Base-by-base conservation (phyloP, 2,329 filamentous ascomycete genomes). In the Beauveria varroae region DNA sequence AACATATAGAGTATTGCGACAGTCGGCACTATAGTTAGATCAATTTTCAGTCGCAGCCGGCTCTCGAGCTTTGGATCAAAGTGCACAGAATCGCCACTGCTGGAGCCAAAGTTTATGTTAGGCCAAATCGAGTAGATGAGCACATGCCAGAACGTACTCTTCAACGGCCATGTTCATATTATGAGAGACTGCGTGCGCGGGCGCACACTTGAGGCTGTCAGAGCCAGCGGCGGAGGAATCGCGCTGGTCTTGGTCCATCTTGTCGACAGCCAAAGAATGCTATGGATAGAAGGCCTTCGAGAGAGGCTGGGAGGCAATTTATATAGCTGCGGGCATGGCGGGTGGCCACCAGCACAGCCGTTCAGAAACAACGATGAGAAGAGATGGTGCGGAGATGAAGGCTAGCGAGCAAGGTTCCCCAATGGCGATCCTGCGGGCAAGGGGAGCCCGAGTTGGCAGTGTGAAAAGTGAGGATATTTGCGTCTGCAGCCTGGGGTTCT, bases 1-100 rank as follows among this genome's bases (percentile, higher is more conserved):
- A 90, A 89, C 0, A 90, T 78, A 67, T 90, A 90, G 3, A 90
- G 74, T 0, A 89, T 62, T 0, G 86, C 75, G 0, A 89, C 86
- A 0, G 84, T 88, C 0, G 88, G 87, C 0, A 90, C 76, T 50
- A 89, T 81, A 66, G 77, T 81, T 6, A 88, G 66, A 66, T 90
- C 87, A 53, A 90, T 85, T 70, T 90, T 90, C 67, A 74, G 73
- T 8, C 85, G 77, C 26, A 90, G 75, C 57, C 76, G 79, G 8
- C 78, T 71, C 68, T 89, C 87, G 2, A 81, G 84, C 30, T 72
- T 76, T 3, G 76, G 73, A 65, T 88, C 85, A 65, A 86, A 83
- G n/a, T 76, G 65, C 14, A 84, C 70, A 3, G 83, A 73, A 0
- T 81, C 68, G 30, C 77, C 70, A 22, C 81, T 81, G 68, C 83